Percentiles rank a stretch among this genome's conserved stretches.
Conservation (phyloP, 2,329 filamentous ascomycete species). For the Talaromyces sp. region DNA sequence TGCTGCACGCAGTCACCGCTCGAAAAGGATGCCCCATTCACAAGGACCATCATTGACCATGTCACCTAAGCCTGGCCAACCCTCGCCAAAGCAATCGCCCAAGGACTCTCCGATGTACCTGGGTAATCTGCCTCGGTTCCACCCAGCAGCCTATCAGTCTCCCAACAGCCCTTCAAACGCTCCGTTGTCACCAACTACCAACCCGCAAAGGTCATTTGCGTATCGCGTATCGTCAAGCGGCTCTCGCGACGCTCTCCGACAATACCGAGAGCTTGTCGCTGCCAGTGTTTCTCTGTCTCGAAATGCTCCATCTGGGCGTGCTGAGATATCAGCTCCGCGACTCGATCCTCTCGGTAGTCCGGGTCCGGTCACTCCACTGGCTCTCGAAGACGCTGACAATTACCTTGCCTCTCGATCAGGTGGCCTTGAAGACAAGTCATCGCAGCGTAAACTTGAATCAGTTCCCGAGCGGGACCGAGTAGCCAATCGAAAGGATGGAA, state of each 20-base stretch:
- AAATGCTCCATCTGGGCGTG: conserved; percentile 19
- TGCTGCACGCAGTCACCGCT: conserved; percentile 6
- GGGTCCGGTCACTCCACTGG: conserved; percentile 42
- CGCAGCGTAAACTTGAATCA: conserved; percentile 10
- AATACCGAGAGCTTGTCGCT: conserved; percentile 40
- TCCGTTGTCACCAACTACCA: conserved; percentile 21
- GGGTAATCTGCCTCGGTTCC: conserved; percentile 39
- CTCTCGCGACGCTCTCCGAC: conserved; percentile 33
- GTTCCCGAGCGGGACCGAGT: conserved; percentile 6
- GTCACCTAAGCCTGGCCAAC: conserved; percentile 31
- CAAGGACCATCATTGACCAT: conserved; percentile 16
- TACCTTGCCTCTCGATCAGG: conserved; percentile 34
- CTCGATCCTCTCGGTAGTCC: conserved; percentile 42
- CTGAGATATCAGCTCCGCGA: conserved; percentile 39
- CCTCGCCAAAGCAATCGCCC: conserved; percentile 24
- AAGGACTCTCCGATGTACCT: conserved; percentile 37
- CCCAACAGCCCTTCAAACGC: conserved; percentile 17
- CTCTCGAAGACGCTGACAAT: conserved; percentile 35
- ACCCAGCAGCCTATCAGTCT: conserved; percentile 40
- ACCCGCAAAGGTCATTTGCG: conserved; percentile 26
- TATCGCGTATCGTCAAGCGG: conserved; percentile 27
- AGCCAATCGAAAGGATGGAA: conserved; percentile 5
- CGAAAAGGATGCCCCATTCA: conserved; percentile 10
- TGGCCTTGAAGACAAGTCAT: conserved; percentile 9
- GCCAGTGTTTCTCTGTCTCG: conserved; percentile 25